phyloP scores from a whole-genome alignment of 2,329 filamentous ascomycete genomes.

The Aureobasidium lini region DNA sequence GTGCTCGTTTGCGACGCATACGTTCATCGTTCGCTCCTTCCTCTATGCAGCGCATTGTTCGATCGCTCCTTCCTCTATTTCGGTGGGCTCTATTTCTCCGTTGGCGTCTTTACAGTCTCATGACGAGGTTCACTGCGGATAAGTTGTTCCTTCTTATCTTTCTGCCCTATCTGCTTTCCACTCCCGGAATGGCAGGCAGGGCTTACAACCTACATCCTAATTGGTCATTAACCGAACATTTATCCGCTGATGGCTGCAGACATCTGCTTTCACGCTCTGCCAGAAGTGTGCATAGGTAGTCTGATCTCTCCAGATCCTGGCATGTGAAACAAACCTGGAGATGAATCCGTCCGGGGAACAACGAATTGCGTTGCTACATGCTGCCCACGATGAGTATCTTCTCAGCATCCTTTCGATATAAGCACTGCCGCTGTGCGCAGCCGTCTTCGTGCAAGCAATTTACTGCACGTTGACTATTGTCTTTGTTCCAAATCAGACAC shows the following conservation, averaged over 20 bases:
- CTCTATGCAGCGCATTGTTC: not conserved
- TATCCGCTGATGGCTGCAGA: not conserved
- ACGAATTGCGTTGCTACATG: not conserved
- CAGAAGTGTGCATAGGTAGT: not conserved
- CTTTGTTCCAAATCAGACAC: not conserved
- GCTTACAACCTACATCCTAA: not conserved
- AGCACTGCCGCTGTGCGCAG: not conserved
- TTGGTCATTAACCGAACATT: conserved; percentile 12
- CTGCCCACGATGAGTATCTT: not conserved
- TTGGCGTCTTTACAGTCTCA: not conserved
- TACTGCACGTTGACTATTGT: not conserved
- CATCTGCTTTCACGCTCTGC: not conserved
- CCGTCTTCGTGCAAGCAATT: not conserved
- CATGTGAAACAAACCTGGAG: conserved; percentile 10
- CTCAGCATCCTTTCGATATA: not conserved
- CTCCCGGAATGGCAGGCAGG: not conserved
- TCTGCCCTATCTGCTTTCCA: conserved; percentile 2
- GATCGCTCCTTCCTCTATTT: not conserved
- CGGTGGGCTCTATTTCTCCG: not conserved
- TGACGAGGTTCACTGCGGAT: not conserved
- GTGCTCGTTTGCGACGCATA: not conserved
- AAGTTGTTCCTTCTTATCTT: conserved; percentile 10
- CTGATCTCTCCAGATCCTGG: conserved; percentile 5
- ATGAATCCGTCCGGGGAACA: conserved; percentile 5
- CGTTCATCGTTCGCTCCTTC: not conserved